Conservation (phyloP, 2,329 filamentous ascomycete genomes). For the Bipolaris zeicola region DNA sequence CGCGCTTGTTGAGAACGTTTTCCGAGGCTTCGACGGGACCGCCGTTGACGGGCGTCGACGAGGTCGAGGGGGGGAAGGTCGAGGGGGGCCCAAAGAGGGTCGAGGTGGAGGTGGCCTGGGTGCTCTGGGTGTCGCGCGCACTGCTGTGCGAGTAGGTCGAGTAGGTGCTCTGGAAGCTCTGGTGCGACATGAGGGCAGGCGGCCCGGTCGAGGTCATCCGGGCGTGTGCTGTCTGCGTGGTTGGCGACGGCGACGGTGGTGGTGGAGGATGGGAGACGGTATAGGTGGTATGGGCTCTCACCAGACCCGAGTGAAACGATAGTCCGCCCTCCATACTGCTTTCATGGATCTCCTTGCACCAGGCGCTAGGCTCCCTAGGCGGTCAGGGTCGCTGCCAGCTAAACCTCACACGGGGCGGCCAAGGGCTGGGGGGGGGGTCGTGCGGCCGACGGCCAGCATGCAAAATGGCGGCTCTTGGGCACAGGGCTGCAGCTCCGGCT, state of each 20-base stretch:
- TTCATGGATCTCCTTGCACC: constrained; percentile 36
- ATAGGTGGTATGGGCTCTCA: constrained; percentile 27
- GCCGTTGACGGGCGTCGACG: constrained; percentile 52
- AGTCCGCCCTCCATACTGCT: constrained; percentile 43
- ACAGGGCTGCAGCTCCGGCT: constrained; percentile 5
- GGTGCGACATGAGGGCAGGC: constrained; percentile 51
- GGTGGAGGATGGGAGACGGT: constrained; percentile 22
- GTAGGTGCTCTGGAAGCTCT: constrained; percentile 55
- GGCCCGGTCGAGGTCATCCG: constrained; percentile 46
- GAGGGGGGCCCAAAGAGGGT: constrained; percentile 51
- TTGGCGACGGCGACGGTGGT: constrained; percentile 34
- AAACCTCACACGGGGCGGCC: constrained; percentile 7
- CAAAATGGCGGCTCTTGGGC: constrained; percentile 4
- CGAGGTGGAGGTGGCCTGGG: constrained; percentile 52
- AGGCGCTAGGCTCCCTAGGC: constrained; percentile 12
- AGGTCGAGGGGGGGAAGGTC: constrained; percentile 19
- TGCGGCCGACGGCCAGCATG: background rate
- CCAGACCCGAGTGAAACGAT: constrained; percentile 26
- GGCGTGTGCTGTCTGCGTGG: constrained; percentile 30
- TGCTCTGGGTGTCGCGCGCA: constrained; percentile 55
- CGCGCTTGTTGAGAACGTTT: constrained; percentile 97
- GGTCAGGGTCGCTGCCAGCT: constrained; percentile 16
- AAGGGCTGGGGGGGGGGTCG: background rate
- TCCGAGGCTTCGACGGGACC: constrained; percentile 76
- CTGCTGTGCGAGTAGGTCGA: constrained; percentile 55